phyloP scores from a whole-genome alignment of 1,139 yeast genomes.

The Geotrichum histeridarum region DNA sequence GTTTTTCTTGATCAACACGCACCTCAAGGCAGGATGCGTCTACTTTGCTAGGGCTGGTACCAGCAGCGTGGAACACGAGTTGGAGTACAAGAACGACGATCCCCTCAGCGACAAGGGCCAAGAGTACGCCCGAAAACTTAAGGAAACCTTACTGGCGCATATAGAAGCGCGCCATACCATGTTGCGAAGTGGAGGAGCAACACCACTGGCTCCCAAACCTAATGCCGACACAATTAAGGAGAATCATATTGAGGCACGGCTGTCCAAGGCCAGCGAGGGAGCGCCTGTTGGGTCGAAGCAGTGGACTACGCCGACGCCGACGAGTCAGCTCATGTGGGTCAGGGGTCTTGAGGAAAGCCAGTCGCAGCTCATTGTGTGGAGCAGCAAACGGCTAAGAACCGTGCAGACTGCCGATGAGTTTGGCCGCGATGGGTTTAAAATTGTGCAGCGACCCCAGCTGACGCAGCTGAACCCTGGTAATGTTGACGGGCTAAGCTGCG shows the following conservation, averaged over 20 bases:
- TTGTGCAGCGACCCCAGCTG: slow-evolving; percentile 69
- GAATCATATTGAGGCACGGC: slow-evolving; percentile 22
- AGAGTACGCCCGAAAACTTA: slow-evolving; percentile 40
- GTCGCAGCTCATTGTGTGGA: slow-evolving; percentile 60
- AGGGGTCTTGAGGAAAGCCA: slow-evolving; percentile 18
- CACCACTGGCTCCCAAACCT: not conserved
- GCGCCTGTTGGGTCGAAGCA: slow-evolving; percentile 15
- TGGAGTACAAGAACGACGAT: slow-evolving; percentile 37
- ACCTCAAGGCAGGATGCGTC: slow-evolving; percentile 78
- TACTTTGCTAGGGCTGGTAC: slow-evolving; percentile 67
- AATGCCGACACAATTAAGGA: slow-evolving; percentile 3
- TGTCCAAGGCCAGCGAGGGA: slow-evolving; percentile 17
- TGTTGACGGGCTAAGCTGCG: slow-evolving; percentile 61
- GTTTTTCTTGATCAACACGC: slow-evolving; percentile 81
- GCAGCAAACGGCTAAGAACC: slow-evolving; percentile 82
- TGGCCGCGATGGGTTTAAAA: slow-evolving; percentile 1
- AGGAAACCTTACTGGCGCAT: slow-evolving; percentile 41
- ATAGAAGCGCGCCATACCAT: slow-evolving; percentile 28
- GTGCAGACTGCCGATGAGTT: slow-evolving; percentile 63
- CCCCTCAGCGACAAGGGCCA: slow-evolving; percentile 38
- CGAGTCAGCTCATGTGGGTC: slow-evolving; percentile 16
- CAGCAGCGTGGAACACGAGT: slow-evolving; percentile 26
- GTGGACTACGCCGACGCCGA: slow-evolving; percentile 21
- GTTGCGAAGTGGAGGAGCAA: slow-evolving; percentile 1
- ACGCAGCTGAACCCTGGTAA: slow-evolving; percentile 91